Evolutionary conservation across 2,329 filamentous ascomycete species (phyloP), one percentile per base, ranked within the genome.

Genomic region (Nigrograna mackinnonii): DNA sequence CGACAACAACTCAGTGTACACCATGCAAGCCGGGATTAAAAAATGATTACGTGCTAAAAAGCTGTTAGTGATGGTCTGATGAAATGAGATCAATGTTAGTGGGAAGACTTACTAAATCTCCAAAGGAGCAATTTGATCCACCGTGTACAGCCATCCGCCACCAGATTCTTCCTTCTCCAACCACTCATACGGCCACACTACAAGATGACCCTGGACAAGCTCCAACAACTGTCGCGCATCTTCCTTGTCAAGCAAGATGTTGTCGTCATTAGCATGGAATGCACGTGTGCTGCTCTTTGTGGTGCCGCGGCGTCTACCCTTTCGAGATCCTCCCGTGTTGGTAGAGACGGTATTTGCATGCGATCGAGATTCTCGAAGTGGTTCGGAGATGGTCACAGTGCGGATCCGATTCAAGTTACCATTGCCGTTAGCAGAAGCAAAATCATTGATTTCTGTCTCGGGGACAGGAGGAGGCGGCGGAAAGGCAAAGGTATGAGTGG

Each of bases 161-260:
- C 90, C 91, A 61, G 85, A 83, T 74, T 97, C 94, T 72, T 97
- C 94, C 42, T 86, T 87, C 57, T 87, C 82, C 1, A 71, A 46
- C 82, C 95, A 99, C 60, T 99, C 90, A 69, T 97, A 96, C 5
- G 94, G 94, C 76, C 95, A 99, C 50, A 89, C 75, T 19, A 99
- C 91, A 39, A 99, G 69, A 64, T 91, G 85, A 1, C 94, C 94
- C 68, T 97, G 92, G 19, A 94, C 80, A 73, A 94, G 73, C 50
- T 83, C 81, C 53, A 96, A 75, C 54, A 97, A 71, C 55, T 89
- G 86, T 64, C 95, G 91, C 1, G 91, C 89, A 53, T 95, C 89
- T 5, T 80, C 79, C 41, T 82, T 82, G 20, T 80, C 79, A 39
- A 96, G 77, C 52, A 96, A 55, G 7, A 52, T 49, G 19, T 60